Evolutionary conservation across 1,284 basidiomycete genomes (phyloP).

Genomic region (Sporisorium exsertum): DNA sequence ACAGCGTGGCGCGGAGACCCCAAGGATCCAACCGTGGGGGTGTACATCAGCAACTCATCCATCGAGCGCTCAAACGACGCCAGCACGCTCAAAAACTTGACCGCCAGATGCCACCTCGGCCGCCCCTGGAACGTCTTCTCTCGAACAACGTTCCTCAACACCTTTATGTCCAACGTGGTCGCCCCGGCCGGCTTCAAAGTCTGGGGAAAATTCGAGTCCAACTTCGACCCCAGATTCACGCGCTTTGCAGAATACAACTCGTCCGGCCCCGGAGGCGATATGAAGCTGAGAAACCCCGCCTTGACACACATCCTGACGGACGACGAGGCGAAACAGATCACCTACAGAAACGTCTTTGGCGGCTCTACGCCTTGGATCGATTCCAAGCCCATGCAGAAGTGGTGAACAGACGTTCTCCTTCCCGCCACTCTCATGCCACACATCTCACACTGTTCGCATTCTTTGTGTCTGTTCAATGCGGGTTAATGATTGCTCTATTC

Average conservation of each 20-base stretch:
- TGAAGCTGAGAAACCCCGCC: neutral
- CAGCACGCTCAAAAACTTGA: constrained; percentile 6
- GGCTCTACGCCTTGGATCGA: constrained; percentile 33
- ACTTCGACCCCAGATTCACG: constrained; percentile 22
- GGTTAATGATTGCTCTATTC: neutral
- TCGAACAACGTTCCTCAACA: constrained; percentile 33
- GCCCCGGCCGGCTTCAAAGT: constrained; percentile 21
- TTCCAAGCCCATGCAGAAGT: constrained; percentile 3
- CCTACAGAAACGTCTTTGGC: constrained; percentile 23
- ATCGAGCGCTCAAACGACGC: constrained; percentile 26
- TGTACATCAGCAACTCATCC: constrained; percentile 37
- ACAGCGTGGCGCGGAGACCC: constrained; percentile 46
- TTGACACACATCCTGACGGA: constrained; percentile 17
- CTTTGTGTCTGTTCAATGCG: neutral
- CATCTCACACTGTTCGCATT: neutral
- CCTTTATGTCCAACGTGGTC: constrained; percentile 29
- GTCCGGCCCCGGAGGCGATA: constrained; percentile 18
- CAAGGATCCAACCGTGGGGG: constrained; percentile 12
- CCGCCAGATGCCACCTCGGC: constrained; percentile 21
- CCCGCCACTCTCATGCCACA: neutral
- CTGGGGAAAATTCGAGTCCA: constrained; percentile 11
- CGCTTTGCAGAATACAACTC: constrained; percentile 32
- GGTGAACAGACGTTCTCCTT: neutral
- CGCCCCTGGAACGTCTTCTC: constrained; percentile 29
- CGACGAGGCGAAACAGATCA: constrained; percentile 24